These are phyloP conservation scores for Aspergillus pseudoterreus DNA, from an alignment of 2,329 filamentous ascomycete genomes.

Conservation along the genomic window DNA sequence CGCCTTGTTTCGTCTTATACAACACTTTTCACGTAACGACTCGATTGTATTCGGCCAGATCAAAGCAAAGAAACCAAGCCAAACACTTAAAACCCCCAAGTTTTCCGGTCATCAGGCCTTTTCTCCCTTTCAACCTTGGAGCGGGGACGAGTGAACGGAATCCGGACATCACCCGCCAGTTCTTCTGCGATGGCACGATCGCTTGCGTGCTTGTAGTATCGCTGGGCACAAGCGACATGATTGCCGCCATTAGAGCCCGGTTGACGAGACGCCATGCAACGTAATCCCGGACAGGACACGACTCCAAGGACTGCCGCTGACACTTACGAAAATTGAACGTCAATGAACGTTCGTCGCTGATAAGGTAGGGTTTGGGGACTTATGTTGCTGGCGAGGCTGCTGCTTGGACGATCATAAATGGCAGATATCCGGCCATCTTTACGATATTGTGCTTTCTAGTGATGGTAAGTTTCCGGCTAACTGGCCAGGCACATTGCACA, in stretches of 20 bases:
- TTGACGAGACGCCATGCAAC: not conserved
- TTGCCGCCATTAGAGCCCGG: not conserved
- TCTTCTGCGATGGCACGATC: not conserved
- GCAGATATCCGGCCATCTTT: no score
- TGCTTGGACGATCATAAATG: no score
- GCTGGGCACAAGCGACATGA: not conserved
- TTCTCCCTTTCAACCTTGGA: not conserved
- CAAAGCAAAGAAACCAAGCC: not conserved
- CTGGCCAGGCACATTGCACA: no score
- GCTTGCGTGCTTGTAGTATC: not conserved
- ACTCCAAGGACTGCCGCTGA: no score
- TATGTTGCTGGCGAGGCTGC: no score
- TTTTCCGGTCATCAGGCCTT: not conserved
- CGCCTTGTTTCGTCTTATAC: constrained; percentile 34
- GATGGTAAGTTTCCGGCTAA: no score
- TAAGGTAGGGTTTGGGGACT: no score
- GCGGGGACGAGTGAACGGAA: not conserved
- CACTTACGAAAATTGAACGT: no score
- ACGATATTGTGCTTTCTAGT: no score
- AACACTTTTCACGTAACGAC: constrained; percentile 40
- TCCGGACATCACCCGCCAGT: not conserved
- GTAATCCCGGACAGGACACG: not conserved
- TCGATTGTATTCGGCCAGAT: constrained; percentile 36
- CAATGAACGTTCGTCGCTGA: no score
- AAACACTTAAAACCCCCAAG: not conserved